These are phyloP conservation scores for Penicillium janthinellum DNA, from an alignment of 2,329 filamentous ascomycete species.

Conservation along the genomic window DNA sequence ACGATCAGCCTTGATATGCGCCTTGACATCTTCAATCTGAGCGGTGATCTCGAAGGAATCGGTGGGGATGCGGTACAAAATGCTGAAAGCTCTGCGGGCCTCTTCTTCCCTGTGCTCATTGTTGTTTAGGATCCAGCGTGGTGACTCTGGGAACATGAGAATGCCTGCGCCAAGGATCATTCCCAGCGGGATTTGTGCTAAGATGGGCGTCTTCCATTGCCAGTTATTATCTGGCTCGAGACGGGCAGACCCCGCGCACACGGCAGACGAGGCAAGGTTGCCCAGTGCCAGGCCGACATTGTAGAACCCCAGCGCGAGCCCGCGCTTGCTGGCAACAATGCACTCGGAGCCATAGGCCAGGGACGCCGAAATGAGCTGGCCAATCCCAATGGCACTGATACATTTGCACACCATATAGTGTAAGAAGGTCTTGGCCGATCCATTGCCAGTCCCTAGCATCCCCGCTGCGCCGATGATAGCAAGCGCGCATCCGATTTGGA, in stretches of 20 bases:
- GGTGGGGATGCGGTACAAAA: slow-evolving; percentile 24
- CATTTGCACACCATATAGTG: slow-evolving; percentile 32
- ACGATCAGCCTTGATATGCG: slow-evolving; percentile 28
- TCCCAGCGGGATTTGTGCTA: slow-evolving; percentile 33
- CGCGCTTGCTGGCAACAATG: slow-evolving; percentile 27
- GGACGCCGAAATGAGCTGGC: slow-evolving; percentile 22
- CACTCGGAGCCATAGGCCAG: slow-evolving; percentile 30
- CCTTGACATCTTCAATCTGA: slow-evolving; percentile 29
- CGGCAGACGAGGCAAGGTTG: slow-evolving; percentile 29
- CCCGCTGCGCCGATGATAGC: slow-evolving; percentile 29
- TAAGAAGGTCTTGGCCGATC: slow-evolving; percentile 21
- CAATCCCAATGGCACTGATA: slow-evolving; percentile 28
- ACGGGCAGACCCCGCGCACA: slow-evolving; percentile 30
- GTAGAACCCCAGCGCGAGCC: slow-evolving; percentile 26
- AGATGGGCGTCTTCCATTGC: slow-evolving; percentile 35
- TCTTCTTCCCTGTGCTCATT: slow-evolving; percentile 21
- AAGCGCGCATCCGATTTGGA: slow-evolving; percentile 29
- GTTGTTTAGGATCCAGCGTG: slow-evolving; percentile 29
- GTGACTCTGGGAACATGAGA: slow-evolving; percentile 31
- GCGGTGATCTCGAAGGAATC: slow-evolving; percentile 24
- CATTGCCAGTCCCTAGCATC: slow-evolving; percentile 29
- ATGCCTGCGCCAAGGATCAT: slow-evolving; percentile 29
- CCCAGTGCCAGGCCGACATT: slow-evolving; percentile 31
- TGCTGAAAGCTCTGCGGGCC: slow-evolving; percentile 25
- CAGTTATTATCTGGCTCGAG: slow-evolving; percentile 28